A percentile compares a stretch with the other conserved stretches of the same genome.
phyloP scores from a whole-genome alignment of 306 rosid genomes.

The Dalbergia oliveri region DNA sequence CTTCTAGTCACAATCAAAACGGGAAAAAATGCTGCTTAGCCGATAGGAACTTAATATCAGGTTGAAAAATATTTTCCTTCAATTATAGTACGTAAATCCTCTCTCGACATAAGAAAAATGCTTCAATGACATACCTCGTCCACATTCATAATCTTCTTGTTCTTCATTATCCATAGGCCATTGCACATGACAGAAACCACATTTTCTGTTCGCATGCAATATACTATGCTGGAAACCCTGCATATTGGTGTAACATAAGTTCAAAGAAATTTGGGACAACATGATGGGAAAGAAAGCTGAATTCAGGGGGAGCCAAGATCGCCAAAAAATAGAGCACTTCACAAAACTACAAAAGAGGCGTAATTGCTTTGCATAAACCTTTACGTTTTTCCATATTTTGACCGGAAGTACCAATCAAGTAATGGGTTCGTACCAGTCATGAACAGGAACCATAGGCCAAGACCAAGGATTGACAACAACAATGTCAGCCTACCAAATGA shows the following conservation, averaged over 20 bases:
- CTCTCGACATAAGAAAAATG: constrained; percentile 23
- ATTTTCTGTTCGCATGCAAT: constrained; percentile 85
- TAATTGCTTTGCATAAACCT: too few species aligned
- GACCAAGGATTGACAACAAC: constrained; percentile 75
- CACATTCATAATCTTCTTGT: constrained; percentile 73
- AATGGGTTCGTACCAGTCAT: constrained; percentile 67
- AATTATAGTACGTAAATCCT: not conserved
- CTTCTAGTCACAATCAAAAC: not conserved
- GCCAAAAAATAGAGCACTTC: not conserved
- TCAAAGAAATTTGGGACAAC: constrained; percentile 26
- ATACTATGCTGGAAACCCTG: constrained; percentile 88
- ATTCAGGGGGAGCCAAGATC: constrained; percentile 8
- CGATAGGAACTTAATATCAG: constrained; percentile 8
- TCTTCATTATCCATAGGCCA: constrained; percentile 87
- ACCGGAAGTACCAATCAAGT: constrained; percentile 12
- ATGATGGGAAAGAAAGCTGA: constrained; percentile 9
- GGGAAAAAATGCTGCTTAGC: not conserved
- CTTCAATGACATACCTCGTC: constrained; percentile 65
- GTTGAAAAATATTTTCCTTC: constrained; percentile 17
- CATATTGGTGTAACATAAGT: constrained; percentile 43
- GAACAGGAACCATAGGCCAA: constrained; percentile 88
- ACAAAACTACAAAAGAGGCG: too few species aligned
- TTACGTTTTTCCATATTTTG: not conserved
- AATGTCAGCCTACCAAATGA: constrained; percentile 76
- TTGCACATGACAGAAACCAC: constrained; percentile 85